Evolutionary conservation across 495 filamentous ascomycete species (phyloP).

Genomic region (Melanomma pulvis-pyrius): DNA sequence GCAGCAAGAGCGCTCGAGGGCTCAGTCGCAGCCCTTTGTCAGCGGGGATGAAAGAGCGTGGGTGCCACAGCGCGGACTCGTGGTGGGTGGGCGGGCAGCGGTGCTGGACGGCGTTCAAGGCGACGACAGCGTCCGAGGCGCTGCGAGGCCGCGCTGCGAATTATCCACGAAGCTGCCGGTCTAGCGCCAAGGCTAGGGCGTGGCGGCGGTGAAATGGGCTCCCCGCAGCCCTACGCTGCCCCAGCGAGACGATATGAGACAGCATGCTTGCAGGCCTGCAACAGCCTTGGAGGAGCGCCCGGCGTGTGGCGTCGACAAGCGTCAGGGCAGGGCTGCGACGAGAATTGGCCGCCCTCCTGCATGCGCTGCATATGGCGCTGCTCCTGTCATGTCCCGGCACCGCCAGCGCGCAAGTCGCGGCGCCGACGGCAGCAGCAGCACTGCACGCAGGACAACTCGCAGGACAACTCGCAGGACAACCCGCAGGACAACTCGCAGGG

Average conservation of each 20-base stretch:
- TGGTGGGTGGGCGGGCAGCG: not conserved
- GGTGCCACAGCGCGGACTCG: constrained; percentile 1
- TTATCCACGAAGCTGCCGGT: not conserved
- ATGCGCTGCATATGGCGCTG: not conserved
- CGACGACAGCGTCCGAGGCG: not conserved
- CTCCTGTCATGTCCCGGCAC: not conserved
- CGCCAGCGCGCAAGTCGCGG: no score
- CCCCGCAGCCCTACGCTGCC: not conserved
- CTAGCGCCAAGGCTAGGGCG: not conserved
- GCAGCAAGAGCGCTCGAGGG: not conserved
- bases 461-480: not conserved
- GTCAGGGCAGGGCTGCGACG: not conserved
- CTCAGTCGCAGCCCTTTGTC: not conserved
- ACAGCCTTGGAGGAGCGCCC: not conserved
- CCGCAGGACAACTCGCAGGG: not conserved
- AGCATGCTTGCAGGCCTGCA: not conserved
- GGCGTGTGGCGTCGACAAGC: not conserved
- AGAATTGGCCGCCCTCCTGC: not conserved
- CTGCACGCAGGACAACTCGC: not conserved
- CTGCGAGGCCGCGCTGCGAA: not conserved
- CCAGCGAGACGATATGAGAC: not conserved
- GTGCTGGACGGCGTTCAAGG: not conserved
- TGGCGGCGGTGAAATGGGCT: not conserved
- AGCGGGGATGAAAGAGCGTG: not conserved
- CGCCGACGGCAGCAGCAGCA: not conserved